These are phyloP conservation scores for Fusarium begoniae DNA, from an alignment of 2,329 filamentous ascomycete species.

Conservation along the genomic window DNA sequence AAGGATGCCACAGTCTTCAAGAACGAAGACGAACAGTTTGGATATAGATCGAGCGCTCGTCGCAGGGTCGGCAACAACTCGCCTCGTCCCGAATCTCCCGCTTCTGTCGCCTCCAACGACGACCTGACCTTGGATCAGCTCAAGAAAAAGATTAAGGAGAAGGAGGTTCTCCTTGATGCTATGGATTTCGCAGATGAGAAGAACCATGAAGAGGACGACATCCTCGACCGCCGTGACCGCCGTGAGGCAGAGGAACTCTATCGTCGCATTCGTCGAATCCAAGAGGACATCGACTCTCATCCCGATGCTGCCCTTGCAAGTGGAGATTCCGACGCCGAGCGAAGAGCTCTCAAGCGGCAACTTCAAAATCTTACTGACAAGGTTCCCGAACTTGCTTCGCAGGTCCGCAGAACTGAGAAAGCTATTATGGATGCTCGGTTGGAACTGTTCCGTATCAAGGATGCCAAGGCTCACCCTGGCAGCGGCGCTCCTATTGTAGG, in stretches of 20 bases:
- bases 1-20: constrained; percentile 98
- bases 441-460: constrained; percentile 91
- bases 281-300: constrained; percentile 94
- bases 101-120: constrained; percentile 75
- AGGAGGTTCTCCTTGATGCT: constrained; percentile 92
- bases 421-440: constrained; percentile 91
- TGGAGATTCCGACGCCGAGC: constrained; percentile 87
- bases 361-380: constrained; percentile 89
- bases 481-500: constrained; percentile 85
- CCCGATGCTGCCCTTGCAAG: constrained; percentile 76
- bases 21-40: constrained; percentile 92
- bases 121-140: constrained; percentile 88
- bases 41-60: constrained; percentile 93
- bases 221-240: constrained; percentile 87
- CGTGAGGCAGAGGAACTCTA: constrained; percentile 95
- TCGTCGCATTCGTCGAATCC: constrained; percentile 86
- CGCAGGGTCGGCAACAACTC: constrained; percentile 83
- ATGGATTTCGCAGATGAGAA: constrained; percentile 97
- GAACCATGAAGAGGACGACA: constrained; percentile 88
- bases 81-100: constrained; percentile 81
- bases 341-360: constrained; percentile 85
- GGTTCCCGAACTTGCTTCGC: constrained; percentile 89
- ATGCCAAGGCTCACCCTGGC: constrained; percentile 89
- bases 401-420: constrained; percentile 89
- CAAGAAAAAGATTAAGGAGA: constrained; percentile 91